Evolutionary conservation across 495 filamentous ascomycete species (phyloP).

Genomic region (Echria macrotheca): DNA sequence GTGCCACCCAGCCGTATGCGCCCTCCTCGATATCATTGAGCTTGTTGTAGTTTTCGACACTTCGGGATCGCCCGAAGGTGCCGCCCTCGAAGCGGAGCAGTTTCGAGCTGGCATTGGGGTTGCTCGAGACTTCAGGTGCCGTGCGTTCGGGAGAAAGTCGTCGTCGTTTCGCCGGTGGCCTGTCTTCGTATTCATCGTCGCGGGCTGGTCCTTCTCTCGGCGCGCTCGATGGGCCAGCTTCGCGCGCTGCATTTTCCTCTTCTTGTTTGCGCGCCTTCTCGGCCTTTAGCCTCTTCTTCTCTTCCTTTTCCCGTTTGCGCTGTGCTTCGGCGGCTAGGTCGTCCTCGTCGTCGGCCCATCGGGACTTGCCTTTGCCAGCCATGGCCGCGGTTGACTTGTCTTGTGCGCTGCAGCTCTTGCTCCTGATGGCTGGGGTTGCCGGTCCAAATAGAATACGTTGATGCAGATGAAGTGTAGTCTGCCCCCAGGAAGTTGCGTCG

Average conservation of each 20-base stretch:
- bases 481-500: no score
- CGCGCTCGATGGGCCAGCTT: constrained; percentile 28
- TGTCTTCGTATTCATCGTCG: constrained; percentile 26
- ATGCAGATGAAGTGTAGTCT: no score
- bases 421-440: no score
- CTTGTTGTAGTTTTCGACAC: constrained; percentile 84
- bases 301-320: constrained; percentile 80
- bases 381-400: constrained; percentile 33
- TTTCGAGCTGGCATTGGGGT: constrained; percentile 26
- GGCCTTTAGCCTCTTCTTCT: constrained; percentile 79
- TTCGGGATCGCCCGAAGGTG: constrained; percentile 65
- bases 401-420: background rate
- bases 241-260: constrained; percentile 39
- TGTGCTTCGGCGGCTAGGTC: constrained; percentile 66
- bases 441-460: no score
- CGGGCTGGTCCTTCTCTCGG: constrained; percentile 9
- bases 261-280: constrained; percentile 74
- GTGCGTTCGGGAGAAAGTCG: constrained; percentile 40
- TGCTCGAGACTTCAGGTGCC: constrained; percentile 14
- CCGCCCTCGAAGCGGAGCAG: constrained; percentile 67
- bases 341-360: constrained; percentile 81
- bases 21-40: constrained; percentile 98
- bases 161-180: constrained; percentile 52
- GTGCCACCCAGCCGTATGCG: constrained; percentile 88
- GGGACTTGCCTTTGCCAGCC: constrained; percentile 63